These are phyloP conservation scores for Debaryomyces coudertii DNA, from an alignment of 1,139 yeast species.

Conservation along the genomic window DNA sequence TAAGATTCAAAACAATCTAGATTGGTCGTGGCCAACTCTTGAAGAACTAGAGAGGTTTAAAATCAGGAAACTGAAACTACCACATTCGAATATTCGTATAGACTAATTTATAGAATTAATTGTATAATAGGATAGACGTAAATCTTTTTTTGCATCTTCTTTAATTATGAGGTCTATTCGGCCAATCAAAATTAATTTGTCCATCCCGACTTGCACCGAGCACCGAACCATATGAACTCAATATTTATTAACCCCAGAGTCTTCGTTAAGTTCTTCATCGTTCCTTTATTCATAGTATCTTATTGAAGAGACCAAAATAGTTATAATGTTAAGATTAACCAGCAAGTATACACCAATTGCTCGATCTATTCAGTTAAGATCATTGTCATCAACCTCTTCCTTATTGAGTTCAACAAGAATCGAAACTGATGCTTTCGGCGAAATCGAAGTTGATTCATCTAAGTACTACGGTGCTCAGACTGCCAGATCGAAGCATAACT, in stretches of 20 bases:
- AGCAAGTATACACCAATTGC: constrained; percentile 19
- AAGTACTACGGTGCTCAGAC: constrained; percentile 99
- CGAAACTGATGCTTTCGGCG: constrained; percentile 97
- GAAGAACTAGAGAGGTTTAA: constrained; percentile 18
- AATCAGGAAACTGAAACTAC: constrained; percentile 1
- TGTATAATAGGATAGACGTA: background rate
- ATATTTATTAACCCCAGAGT: constrained; percentile 19
- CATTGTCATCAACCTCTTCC: constrained; percentile 31
- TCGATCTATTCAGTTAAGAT: constrained; percentile 25
- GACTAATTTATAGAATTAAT: background rate
- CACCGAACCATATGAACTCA: constrained; percentile 13
- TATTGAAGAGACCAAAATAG: constrained; percentile 2
- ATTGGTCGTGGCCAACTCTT: constrained; percentile 33
- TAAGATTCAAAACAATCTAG: constrained; percentile 1
- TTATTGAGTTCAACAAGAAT: constrained; percentile 52
- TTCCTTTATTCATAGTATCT: background rate
- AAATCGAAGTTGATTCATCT: constrained; percentile 81
- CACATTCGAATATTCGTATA: background rate
- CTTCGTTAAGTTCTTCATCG: background rate
- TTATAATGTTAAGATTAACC: constrained; percentile 35
- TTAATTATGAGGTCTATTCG: background rate
- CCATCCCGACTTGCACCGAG: constrained; percentile 11
- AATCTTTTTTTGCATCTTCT: constrained; percentile 9
- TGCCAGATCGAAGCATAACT: constrained; percentile 88
- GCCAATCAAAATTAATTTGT: constrained; percentile 10